Evolutionary conservation across 2,329 filamentous ascomycete genomes (phyloP), one percentile per base, ranked within the genome.

Genomic region (Pestalotiopsis sp.): DNA sequence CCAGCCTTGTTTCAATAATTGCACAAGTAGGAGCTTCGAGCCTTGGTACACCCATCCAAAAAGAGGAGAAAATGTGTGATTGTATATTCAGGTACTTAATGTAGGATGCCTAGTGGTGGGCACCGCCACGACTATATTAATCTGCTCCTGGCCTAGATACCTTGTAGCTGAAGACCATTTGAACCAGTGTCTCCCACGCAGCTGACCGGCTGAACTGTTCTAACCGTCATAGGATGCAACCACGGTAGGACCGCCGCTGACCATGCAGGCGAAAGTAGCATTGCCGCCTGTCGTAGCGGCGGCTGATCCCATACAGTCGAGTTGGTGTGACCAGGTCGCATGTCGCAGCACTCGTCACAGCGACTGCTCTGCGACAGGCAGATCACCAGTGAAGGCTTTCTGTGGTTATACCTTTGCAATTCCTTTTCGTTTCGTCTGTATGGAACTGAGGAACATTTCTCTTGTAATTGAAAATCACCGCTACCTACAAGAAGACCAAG

Each of bases 301-400:
- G 57, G 57, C 57, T 59, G 57, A 59, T 59, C 57, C 14, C 57
- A 27, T 36, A 59, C 23, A 11, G 25, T 36, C 25, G 23, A 59
- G 20, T 59, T 59, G 57, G 25, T 27, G 57, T 59, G 57, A 59
- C 27, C 57, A 59, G 57, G 57, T 59, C 57, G 57, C 57, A 59
- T 59, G 57, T 13, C 23, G 23, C 45, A 52, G 20, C 17, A 52
- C 45, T 52, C 45, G 45, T 52, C n/a, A 52, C 45, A 20, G 45
- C 20, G 7, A n/a, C 14, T 9, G 45, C 17, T n/a, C 45, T 52
- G 45, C 45, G 45, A 27, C 17, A 58, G 56, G 20, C 12, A 20
- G 20, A 27, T 20, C 12, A 23, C 20, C 56, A 58, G 20, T 13
- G 20, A 4, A 36, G 23, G 27, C 57, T 13, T 12, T 36, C 57